Base-by-base conservation (phyloP, 495 filamentous ascomycete species). In the Gamarada debralockiae region DNA sequence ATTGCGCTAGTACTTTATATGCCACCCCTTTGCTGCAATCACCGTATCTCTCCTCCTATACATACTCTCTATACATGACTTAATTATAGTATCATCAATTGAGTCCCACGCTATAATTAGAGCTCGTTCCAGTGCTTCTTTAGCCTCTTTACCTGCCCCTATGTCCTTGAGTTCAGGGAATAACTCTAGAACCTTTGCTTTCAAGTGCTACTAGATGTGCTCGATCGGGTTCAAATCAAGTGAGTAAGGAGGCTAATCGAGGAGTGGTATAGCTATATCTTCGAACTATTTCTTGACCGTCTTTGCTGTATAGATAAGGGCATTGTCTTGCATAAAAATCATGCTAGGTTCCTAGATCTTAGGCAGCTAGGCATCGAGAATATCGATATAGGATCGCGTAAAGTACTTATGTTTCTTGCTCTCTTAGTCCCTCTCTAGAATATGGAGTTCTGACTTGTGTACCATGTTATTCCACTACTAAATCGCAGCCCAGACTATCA, bases 151-250 rank as follows among this genome's bases (percentile, higher is more conserved):
- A n/a, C 50, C 49, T 24, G 41, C 29, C 14, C 50, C 54, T 14
- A 52, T 7, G 7, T 43, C 31, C 33, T 48, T 46, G 41, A 63
- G 46, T 37, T 60, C 43, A 36, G 53, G 60, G 50, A 52, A 41
- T 17, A 48, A 18, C 24, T 57, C 43, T 18, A 55, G 44, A 20
- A 62, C 40, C 34, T 48, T 47, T 31, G n/a, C 25, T 38, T 62
- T 62, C 7, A 62, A 44, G 37, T 45, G 18, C 15, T 22, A 44
- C 59, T 50, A 62, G 15, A 56, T 33, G 39, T 62, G 56, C 29
- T 62, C 51, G 40, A 62, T 59, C n/a, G 41, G 59, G 40, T 62
- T 62, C 20, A 60, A 48, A 57, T 63, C 57, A 12, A 53, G 52
- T 20, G 50, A 56, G 34, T 53, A 53, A n/a, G 51, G 49, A 34